Conservation (phyloP, 495 filamentous ascomycete species). For the Penicillium manginii region DNA sequence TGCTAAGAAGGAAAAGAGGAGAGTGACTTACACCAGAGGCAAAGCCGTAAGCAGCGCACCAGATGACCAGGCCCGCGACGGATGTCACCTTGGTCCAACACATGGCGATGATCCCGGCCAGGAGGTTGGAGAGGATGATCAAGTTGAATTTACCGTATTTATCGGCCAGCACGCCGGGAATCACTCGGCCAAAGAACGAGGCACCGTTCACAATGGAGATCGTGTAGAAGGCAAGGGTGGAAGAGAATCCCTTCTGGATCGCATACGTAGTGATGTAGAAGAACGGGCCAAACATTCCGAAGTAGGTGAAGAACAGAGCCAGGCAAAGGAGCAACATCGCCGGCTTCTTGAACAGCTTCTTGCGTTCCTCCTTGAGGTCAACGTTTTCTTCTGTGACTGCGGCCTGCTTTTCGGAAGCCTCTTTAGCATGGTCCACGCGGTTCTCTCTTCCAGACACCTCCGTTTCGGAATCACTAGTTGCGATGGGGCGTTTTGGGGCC, state of each 20-base stretch:
- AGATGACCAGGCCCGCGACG: slow-evolving; percentile 39
- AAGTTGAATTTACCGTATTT: slow-evolving; percentile 71
- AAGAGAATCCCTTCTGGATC: slow-evolving; percentile 36
- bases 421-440: background rate
- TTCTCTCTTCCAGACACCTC: background rate
- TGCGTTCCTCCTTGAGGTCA: slow-evolving; percentile 18
- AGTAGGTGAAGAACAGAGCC: slow-evolving; percentile 46
- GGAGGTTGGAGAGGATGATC: slow-evolving; percentile 60
- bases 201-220: slow-evolving; percentile 53
- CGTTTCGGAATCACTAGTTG: background rate
- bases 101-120: slow-evolving; percentile 54
- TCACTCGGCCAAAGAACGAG: slow-evolving; percentile 44
- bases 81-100: slow-evolving; percentile 44
- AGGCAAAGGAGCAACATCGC: slow-evolving; percentile 52
- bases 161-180: slow-evolving; percentile 66
- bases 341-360: slow-evolving; percentile 28
- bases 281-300: slow-evolving; percentile 54
- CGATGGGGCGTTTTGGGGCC: background rate
- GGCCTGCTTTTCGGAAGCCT: background rate
- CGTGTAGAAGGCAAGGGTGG: slow-evolving; percentile 43
- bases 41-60: slow-evolving; percentile 43
- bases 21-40: slow-evolving; percentile 39
- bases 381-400: background rate
- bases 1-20: background rate
- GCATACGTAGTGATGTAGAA: slow-evolving; percentile 48